Evolutionary conservation across 176 grass and related monocot species (phyloP).

Genomic region (Guadua angustifolia): DNA sequence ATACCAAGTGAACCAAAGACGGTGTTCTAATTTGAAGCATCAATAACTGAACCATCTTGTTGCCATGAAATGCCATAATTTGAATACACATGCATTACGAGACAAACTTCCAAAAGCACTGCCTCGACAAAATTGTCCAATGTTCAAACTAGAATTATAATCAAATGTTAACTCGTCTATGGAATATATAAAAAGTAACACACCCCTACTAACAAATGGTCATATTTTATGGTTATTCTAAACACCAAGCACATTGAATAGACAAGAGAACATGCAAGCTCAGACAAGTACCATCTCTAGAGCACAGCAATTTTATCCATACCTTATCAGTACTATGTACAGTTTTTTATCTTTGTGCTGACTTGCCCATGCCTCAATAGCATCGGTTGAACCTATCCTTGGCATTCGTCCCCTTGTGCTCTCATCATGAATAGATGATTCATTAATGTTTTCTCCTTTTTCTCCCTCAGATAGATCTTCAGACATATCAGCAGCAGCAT

Average conservation of each 20-base stretch:
- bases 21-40: neutral
- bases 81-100: neutral
- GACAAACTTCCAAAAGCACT: neutral
- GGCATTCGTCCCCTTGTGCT: constrained; percentile 53
- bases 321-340: constrained; percentile 89
- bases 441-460: constrained; percentile 51
- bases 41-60: constrained; percentile 9
- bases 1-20: neutral
- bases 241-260: neutral
- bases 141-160: neutral
- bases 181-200: constrained; percentile 21
- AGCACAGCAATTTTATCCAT: constrained; percentile 10
- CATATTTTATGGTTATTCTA: neutral
- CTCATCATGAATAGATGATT: constrained; percentile 55
- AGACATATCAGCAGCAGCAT: constrained; percentile 60
- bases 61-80: neutral
- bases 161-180: neutral
- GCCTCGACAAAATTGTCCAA: neutral
- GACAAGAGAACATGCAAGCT: neutral
- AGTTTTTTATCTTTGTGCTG: constrained; percentile 79
- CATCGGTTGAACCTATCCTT: constrained; percentile 60
- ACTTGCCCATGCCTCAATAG: constrained; percentile 66
- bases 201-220: neutral
- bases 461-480: constrained; percentile 79
- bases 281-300: constrained; percentile 11